Evolutionary conservation across 1,284 basidiomycete species (phyloP), one percentile per base, ranked within the genome.

Genomic region (Boletus austroedulis): DNA sequence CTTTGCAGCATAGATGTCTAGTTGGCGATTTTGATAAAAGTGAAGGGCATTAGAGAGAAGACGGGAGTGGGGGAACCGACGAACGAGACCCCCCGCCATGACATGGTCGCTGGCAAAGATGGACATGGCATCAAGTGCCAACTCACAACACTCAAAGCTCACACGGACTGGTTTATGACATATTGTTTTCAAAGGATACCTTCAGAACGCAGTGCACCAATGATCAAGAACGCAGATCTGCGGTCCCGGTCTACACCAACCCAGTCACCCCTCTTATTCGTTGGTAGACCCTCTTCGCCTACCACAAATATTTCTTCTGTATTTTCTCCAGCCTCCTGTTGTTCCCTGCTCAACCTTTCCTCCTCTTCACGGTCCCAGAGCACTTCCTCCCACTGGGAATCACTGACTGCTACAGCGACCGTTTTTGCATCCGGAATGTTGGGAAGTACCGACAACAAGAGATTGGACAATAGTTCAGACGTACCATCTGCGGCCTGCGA

Each of bases 21-120:
- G 76, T 55, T 92, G 89, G 64, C 83, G 83, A 67, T 94, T 95
- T 65, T 91, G 88, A 69, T 95, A 95, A 70, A 95, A 95, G 65
- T 92, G 89, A 15, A 80, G 71, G 21, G 80, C 77, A 19, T 80
- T 81, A n/a, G 82, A 82, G 62, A 75, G 69, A 26, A 65, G 56
- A 51, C 76, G 74, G 7, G 32, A n/a, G n/a, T 50, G 57, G 21
- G 46, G 24, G 23, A 43, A 41, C 23, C 43, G 66, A 52, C 50
- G 60, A 53, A 43, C 48, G 45, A 61, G 45, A 52, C 48, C 34
- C 50, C 28, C 51, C 57, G 67, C 62, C 67, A 70, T 59, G 61
- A 65, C 71, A 71, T 73, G 61, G 58, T 62, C 53, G 58, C 60
- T 52, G 61, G 58, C 58, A 48, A 34, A 62, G 51, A 52, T 31